phyloP scores from a whole-genome alignment of 2,329 filamentous ascomycete genomes.

The Trichoderma guizhouense region DNA sequence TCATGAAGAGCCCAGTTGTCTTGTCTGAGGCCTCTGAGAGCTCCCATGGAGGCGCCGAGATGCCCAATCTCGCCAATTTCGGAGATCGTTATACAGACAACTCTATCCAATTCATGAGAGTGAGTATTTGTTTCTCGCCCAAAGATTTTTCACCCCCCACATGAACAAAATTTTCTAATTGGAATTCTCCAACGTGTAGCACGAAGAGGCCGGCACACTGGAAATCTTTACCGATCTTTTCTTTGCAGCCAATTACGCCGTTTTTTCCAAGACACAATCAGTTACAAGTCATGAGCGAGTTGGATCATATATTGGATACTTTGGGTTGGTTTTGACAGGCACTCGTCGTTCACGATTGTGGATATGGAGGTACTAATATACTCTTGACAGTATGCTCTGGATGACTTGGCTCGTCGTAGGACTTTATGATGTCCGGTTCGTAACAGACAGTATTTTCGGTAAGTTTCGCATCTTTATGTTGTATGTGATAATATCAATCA shows the following conservation, averaged over 20 bases:
- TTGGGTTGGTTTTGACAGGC: conserved; percentile 26
- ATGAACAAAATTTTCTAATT: neutral
- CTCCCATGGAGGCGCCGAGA: neutral
- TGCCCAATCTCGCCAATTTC: conserved; percentile 4
- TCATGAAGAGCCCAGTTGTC: conserved; percentile 33
- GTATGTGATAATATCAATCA: no score
- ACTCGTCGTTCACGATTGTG: no score
- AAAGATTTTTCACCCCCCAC: neutral
- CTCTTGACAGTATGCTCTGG: conserved; percentile 53
- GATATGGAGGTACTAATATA: neutral
- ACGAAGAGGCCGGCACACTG: conserved; percentile 36
- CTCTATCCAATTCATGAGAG: conserved; percentile 6
- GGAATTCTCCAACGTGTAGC: conserved; percentile 21
- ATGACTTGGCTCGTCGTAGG: conserved; percentile 65
- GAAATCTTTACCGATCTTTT: conserved; percentile 40
- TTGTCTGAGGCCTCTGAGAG: neutral
- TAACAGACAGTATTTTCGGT: conserved; percentile 60
- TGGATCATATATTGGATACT: conserved; percentile 37
- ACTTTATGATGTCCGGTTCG: conserved; percentile 64
- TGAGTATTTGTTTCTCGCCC: neutral
- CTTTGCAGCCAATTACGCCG: conserved; percentile 59
- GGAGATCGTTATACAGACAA: conserved; percentile 9
- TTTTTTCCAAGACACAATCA: conserved; percentile 44
- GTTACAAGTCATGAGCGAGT: conserved; percentile 33
- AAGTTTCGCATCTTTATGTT: neutral